Percentiles rank a stretch among this genome's conserved stretches.
Conservation (phyloP, 345 rosid genomes). For the Raphanus raphanistrum region DNA sequence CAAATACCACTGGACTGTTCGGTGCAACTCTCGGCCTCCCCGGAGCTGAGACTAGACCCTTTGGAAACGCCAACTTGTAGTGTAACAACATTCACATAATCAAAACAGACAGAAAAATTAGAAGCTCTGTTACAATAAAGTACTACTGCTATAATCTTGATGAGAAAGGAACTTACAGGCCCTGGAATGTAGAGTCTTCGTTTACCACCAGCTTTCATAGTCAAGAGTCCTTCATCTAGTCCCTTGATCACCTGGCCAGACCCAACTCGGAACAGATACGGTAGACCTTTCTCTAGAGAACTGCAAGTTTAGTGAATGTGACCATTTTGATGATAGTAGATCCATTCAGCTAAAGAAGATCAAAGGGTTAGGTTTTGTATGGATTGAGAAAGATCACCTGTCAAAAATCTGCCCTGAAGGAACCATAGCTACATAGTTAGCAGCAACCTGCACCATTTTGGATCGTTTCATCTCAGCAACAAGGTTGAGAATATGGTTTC, state of each 20-base stretch:
- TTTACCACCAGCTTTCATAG: constrained; percentile 61
- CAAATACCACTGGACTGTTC: constrained; percentile 81
- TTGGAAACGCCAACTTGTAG: constrained; percentile 84
- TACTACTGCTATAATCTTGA: background rate
- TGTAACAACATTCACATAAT: constrained; percentile 1
- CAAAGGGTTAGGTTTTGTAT: background rate
- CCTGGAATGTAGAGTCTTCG: constrained; percentile 93
- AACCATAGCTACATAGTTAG: constrained; percentile 94
- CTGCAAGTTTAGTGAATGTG: constrained; percentile 46
- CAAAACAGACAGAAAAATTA: background rate
- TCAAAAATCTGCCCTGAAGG: constrained; percentile 94
- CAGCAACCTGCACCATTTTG: constrained; percentile 64
- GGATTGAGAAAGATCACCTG: constrained; percentile 48
- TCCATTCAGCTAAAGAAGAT: background rate
- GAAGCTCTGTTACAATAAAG: constrained; percentile 7
- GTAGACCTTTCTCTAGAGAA: constrained; percentile 83
- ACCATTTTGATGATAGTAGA: background rate
- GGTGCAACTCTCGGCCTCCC: constrained; percentile 97
- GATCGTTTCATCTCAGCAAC: background rate
- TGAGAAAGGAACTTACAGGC: constrained; percentile 49
- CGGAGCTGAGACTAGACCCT: constrained; percentile 85
- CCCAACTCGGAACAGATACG: constrained; percentile 84
- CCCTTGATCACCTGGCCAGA: constrained; percentile 84
- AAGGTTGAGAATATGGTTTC: background rate
- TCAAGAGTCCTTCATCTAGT: background rate